Percentiles rank a stretch among this genome's conserved stretches.
Evolutionary conservation across 148 eudicot species (phyloP).

Genomic region (Rhododendron vialii): DNA sequence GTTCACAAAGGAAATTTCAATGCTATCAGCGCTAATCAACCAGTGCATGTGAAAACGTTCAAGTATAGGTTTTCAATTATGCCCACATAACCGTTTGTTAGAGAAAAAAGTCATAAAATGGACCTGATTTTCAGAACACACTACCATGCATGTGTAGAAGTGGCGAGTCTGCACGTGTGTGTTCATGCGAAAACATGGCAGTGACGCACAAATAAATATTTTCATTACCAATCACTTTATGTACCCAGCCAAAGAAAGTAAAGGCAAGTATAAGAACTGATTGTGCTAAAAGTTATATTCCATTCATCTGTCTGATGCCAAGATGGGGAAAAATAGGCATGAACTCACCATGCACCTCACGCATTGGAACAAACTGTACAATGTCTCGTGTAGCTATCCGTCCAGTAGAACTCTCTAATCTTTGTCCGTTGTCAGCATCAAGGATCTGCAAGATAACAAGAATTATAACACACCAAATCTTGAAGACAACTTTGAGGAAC

Average conservation of each 20-base stretch:
- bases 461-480: background rate
- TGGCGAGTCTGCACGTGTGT: background rate
- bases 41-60: background rate
- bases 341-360: conserved; percentile 66
- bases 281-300: background rate
- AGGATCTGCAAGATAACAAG: conserved; percentile 46
- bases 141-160: background rate
- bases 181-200: background rate
- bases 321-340: background rate
- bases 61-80: background rate
- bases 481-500: background rate
- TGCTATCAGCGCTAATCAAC: background rate
- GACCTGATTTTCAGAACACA: background rate
- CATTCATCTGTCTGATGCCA: background rate
- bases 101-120: background rate
- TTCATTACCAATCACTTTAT: background rate
- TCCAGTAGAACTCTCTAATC: conserved; percentile 79
- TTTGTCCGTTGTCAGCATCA: conserved; percentile 78
- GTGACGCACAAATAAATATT: background rate
- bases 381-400: conserved; percentile 87
- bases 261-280: background rate
- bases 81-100: background rate
- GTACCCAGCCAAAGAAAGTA: background rate
- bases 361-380: conserved; percentile 94
- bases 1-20: background rate